A percentile compares a stretch with the other conserved stretches of the same genome.
Evolutionary conservation across 352 stramenopile genomes (phyloP).

Genomic region (Phytophthora fragariae): DNA sequence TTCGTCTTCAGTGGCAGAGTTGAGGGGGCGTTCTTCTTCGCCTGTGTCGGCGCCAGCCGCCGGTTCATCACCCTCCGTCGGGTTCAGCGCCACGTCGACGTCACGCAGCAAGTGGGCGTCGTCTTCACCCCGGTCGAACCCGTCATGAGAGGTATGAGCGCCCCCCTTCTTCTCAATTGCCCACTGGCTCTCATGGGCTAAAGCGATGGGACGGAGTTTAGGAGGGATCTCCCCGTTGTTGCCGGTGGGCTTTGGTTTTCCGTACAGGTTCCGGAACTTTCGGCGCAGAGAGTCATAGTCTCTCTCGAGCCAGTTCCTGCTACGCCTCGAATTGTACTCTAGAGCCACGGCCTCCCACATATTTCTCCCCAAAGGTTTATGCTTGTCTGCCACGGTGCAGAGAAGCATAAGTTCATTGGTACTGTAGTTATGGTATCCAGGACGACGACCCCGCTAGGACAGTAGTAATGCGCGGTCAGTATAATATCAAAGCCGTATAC

Average conservation of each 20-base stretch:
- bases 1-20: neutral
- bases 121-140: neutral
- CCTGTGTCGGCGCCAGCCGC: no score
- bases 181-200: neutral
- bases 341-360: neutral
- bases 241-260: neutral
- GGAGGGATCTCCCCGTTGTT: neutral
- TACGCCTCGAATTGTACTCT: neutral
- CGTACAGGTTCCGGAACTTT: neutral
- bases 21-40: neutral
- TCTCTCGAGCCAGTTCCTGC: neutral
- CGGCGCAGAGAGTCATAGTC: neutral
- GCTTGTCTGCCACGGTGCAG: neutral
- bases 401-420: neutral
- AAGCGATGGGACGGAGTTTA: neutral
- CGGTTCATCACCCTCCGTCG: neutral
- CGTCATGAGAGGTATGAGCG: neutral
- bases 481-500: neutral
- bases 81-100: neutral
- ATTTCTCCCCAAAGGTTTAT: neutral
- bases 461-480: neutral
- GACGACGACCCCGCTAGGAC: neutral
- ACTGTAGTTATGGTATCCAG: neutral
- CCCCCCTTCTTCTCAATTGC: neutral
- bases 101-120: neutral